Evolutionary conservation across 345 rosid species (phyloP).

Genomic region (Hirschfeldia incana): DNA sequence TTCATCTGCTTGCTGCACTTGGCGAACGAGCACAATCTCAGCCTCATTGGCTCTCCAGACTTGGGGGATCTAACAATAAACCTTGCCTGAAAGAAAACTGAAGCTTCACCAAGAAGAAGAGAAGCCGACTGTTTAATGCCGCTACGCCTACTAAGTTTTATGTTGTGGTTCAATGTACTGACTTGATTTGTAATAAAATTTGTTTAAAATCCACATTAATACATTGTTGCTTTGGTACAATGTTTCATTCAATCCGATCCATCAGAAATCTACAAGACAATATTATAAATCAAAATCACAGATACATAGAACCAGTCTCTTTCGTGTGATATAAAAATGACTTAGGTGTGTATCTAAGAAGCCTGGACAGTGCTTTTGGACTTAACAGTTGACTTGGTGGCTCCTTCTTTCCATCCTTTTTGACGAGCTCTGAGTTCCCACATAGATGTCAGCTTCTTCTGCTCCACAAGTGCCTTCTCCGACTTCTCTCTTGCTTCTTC

Average conservation of each 20-base stretch:
- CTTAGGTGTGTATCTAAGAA: slow-evolving; percentile 30
- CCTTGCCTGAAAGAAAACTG: slow-evolving; percentile 22
- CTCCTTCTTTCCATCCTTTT: slow-evolving; percentile 83
- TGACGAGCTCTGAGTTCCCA: slow-evolving; percentile 91
- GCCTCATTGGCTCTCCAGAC: slow-evolving; percentile 51
- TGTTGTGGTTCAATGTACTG: slow-evolving; percentile 10
- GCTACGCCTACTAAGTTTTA: slow-evolving; percentile 18
- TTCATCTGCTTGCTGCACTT: slow-evolving; percentile 89
- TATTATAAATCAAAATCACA: slow-evolving; percentile 15
- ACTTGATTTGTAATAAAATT: slow-evolving; percentile 19
- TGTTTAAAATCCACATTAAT: slow-evolving; percentile 20
- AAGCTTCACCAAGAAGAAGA: slow-evolving; percentile 11
- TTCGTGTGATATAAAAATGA: slow-evolving; percentile 4
- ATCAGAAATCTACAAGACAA: neutral
- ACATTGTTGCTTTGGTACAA: slow-evolving; percentile 15
- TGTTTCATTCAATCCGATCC: slow-evolving; percentile 9
- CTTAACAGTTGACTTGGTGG: slow-evolving; percentile 44
- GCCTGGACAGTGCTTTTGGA: slow-evolving; percentile 56
- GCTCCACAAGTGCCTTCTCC: slow-evolving; percentile 62
- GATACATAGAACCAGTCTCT: slow-evolving; percentile 2
- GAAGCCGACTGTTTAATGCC: neutral
- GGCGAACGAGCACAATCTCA: slow-evolving; percentile 87
- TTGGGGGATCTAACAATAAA: slow-evolving; percentile 70
- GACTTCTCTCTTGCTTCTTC: slow-evolving; percentile 95
- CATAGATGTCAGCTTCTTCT: slow-evolving; percentile 66